Evolutionary conservation across 2,329 filamentous ascomycete genomes (phyloP).

Genomic region (Trichoderma gracile): DNA sequence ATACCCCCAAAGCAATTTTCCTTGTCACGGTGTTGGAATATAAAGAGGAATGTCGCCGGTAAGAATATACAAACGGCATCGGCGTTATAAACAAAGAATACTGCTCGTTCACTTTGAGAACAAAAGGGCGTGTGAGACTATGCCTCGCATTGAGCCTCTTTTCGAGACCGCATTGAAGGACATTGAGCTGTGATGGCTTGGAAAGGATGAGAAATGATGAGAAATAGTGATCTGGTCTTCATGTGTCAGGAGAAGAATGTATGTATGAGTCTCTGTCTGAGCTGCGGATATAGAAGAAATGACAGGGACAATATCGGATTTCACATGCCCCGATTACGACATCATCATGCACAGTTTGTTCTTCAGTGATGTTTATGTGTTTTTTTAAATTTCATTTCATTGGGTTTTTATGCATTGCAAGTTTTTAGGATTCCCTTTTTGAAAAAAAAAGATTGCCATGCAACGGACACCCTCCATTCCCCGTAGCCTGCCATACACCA

Average conservation of each 20-base stretch:
- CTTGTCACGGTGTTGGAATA: neutral
- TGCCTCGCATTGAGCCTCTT: neutral
- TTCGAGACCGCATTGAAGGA: neutral
- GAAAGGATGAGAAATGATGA: neutral
- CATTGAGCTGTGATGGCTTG: too few species aligned
- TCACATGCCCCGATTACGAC: neutral
- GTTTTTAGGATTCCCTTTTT: slow-evolving; percentile 36
- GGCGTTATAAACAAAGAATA: neutral
- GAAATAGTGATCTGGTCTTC: neutral
- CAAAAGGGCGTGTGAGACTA: neutral
- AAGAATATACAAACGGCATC: neutral
- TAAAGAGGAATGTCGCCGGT: neutral
- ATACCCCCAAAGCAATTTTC: neutral
- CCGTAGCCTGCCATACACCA: slow-evolving; percentile 44
- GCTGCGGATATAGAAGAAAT: neutral
- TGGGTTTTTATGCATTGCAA: slow-evolving; percentile 38
- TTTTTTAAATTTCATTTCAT: slow-evolving; percentile 35
- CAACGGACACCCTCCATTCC: slow-evolving; percentile 29
- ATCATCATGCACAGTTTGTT: neutral
- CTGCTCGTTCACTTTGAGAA: neutral
- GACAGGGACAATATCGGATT: neutral
- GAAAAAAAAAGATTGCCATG: slow-evolving; percentile 40
- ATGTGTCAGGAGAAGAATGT: neutral
- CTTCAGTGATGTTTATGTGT: neutral
- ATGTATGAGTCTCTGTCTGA: neutral